These are phyloP conservation scores for Exophiala mesophila DNA, from an alignment of 2,329 filamentous ascomycete genomes.

Conservation along the genomic window DNA sequence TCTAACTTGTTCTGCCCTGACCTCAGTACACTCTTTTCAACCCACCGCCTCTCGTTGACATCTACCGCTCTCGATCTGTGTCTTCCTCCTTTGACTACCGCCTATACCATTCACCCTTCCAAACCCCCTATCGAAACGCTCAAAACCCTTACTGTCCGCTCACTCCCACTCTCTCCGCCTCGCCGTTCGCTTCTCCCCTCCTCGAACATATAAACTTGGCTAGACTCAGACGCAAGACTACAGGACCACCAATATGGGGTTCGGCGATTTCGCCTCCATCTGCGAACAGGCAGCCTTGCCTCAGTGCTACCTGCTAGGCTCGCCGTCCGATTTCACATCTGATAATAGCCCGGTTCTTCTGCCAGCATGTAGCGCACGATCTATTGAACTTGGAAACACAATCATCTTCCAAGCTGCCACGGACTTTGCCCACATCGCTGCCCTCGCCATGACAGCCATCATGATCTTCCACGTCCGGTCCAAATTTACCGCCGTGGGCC, in stretches of 20 bases:
- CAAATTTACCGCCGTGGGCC: slow-evolving; percentile 91
- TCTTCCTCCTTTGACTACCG: no score
- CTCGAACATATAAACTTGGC: no score
- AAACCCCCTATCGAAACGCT: no score
- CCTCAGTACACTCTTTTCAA: no score
- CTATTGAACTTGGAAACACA: slow-evolving; percentile 94
- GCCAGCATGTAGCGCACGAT: slow-evolving; percentile 85
- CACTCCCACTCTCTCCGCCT: no score
- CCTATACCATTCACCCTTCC: no score
- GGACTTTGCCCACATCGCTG: slow-evolving; percentile 85
- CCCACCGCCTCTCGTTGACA: no score
- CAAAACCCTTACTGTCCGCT: no score
- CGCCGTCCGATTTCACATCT: slow-evolving; percentile 51
- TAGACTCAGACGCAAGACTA: no score
- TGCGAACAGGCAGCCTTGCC: slow-evolving; percentile 82
- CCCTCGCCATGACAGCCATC: slow-evolving; percentile 85
- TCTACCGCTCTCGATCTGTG: no score
- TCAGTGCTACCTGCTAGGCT: slow-evolving; percentile 78
- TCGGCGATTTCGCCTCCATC: slow-evolving; percentile 84
- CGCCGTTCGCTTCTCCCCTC: no score
- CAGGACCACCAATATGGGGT: slow-evolving; percentile 65
- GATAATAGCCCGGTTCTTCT: slow-evolving; percentile 73
- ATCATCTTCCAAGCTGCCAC: slow-evolving; percentile 95
- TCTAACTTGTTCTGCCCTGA: no score
- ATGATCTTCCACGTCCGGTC: slow-evolving; percentile 97